Base-by-base conservation (phyloP, 108 stramenopile genomes). In the Craspedostauros australis region DNA sequence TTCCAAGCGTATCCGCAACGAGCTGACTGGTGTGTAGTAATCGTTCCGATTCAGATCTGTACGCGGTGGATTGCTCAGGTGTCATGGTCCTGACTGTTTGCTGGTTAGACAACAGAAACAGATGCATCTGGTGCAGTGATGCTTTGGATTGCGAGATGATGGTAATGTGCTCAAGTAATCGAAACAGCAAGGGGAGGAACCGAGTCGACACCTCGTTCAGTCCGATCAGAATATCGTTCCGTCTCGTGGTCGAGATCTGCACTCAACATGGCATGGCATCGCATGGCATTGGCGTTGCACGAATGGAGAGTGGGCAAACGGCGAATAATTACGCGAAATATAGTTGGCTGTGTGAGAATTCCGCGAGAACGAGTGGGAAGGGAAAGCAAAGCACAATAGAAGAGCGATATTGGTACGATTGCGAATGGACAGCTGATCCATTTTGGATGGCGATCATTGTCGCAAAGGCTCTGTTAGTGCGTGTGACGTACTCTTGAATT, bases 211-310 rank as follows among this genome's bases (percentile, higher is more conserved):
- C 74, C 64, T 93, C 91, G 64, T 93, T 89, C 33, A 93, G 64
- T 8, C 92, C 92, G 23, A 84, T 60, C 19, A 93, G 63, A 26
- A 93, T 80, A 65, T 90, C 92, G 50, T 93, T 93, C 46, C 92
- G 73, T 40, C 88, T 55, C 34, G 73, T 41, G 0, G 88, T 88
- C 16, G 86, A 84, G 45, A 93, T 87, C 79, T 85, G 57, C n/a
- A n/a, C n/a, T n/a, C 4, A 24, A n/a, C n/a, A n/a, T n/a, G n/a
- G n/a, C n/a, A n/a, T n/a, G n/a, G n/a, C n/a, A n/a, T n/a, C n/a
- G n/a, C n/a, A n/a, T n/a, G n/a, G n/a, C n/a, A n/a, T n/a, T n/a
- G n/a, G n/a, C n/a, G n/a, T n/a, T n/a, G n/a, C n/a, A n/a, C n/a
- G n/a, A n/a, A n/a, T n/a, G n/a, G n/a, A n/a, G n/a, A n/a, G n/a